Evolutionary conservation across 2,329 filamentous ascomycete genomes (phyloP).

Genomic region (Paecilomyces niveus): DNA sequence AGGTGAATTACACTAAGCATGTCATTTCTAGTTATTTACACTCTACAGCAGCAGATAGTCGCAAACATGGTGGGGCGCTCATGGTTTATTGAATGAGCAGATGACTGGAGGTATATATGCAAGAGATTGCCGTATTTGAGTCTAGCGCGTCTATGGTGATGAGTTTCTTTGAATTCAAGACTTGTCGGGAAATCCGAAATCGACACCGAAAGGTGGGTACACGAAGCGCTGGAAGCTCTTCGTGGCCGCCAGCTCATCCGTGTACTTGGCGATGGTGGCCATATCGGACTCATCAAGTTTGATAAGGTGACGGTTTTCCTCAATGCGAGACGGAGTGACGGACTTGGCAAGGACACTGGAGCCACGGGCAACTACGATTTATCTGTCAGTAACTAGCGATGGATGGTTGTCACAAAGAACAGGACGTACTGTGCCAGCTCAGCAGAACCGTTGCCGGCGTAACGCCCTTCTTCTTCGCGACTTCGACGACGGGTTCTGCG

Average conservation of each 20-base stretch:
- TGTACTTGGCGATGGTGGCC: constrained; percentile 30
- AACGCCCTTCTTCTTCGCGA: constrained; percentile 34
- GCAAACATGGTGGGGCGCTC: background rate
- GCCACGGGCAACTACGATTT: constrained; percentile 27
- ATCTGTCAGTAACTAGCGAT: background rate
- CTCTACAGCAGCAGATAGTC: background rate
- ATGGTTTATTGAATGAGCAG: background rate
- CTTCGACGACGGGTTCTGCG: constrained; percentile 33
- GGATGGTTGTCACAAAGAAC: background rate
- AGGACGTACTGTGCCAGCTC: constrained; percentile 36
- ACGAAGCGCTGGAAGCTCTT: constrained; percentile 45
- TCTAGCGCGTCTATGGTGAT: background rate
- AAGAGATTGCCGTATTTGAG: background rate
- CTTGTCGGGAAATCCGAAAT: constrained; percentile 70
- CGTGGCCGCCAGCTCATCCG: constrained; percentile 23
- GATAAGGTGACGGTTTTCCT: constrained; percentile 33
- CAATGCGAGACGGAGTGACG: constrained; percentile 34
- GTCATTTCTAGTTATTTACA: background rate
- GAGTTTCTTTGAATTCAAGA: background rate
- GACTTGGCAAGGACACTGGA: constrained; percentile 37
- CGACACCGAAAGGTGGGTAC: constrained; percentile 61
- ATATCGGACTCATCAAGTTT: constrained; percentile 31
- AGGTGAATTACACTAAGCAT: no score
- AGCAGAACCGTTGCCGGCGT: constrained; percentile 33
- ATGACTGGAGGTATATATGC: background rate